Base-by-base conservation (phyloP, 1,139 yeast species). In the Hansenula lynferdii region DNA sequence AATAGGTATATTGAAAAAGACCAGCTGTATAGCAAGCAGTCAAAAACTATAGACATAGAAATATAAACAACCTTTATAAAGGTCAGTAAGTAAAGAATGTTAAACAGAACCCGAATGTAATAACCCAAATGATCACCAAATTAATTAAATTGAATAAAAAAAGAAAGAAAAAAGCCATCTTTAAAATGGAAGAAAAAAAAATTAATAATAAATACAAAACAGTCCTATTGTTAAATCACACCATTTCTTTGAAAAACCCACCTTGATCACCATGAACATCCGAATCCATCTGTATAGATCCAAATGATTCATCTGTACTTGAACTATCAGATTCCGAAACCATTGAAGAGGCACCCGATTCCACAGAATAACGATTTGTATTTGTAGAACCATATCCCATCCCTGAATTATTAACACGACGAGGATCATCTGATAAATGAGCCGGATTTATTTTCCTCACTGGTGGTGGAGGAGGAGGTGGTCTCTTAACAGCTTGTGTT, bases 231-330 rank as follows among this genome's bases (percentile, higher is more conserved):
- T n/a, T 17, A 20, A 8, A n/a, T 31, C 12, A 34, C 25, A 48
- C 50, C 33, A 47, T 47, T 36, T 52, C 56, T 34, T 29, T 50
- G 23, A 52, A 52, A 30, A 52, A 47, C 1, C 55, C 55, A 15
- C 36, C 30, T 17, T 28, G 23, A 23, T 38, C 29, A 12, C 25
- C 34, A 17, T n/a, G n/a, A n/a, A n/a, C 32, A 1, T 22, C 25
- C 5, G 34, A 37, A 18, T 40, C 39, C 12, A 34, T 34, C 8
- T 35, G 38, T 5, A 8, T 37, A 40, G 38, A 44, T 35, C n/a
- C 38, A 36, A 51, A 39, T 8, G 49, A 44, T 28, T 46, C 54
- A 37, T 51, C 55, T 3, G 54, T 47, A n/a, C 52, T 42, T 9
- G 35, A 33, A 27, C 43, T 42, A 18, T 49, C 53, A 11, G 34